A percentile compares a stretch with the other conserved stretches of the same genome.
Evolutionary conservation across 2,329 filamentous ascomycete species (phyloP).

Genomic region (Diaporthe sp.): DNA sequence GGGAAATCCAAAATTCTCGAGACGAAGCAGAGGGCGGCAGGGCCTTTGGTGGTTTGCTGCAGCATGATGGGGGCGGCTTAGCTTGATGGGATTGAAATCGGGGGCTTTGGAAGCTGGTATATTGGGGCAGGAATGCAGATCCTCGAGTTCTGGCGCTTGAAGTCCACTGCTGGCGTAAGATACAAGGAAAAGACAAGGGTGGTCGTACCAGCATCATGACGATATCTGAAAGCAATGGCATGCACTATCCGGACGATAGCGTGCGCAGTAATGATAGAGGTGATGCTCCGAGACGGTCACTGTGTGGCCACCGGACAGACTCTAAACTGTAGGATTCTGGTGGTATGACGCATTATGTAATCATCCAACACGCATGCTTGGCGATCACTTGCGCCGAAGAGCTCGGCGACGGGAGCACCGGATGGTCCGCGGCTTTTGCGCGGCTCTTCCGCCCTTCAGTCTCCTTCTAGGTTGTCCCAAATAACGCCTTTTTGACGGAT

Average conservation of each 20-base stretch:
- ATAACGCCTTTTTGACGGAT: not conserved
- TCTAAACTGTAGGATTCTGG: no score
- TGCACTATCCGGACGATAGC: not conserved
- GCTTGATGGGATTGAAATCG: not conserved
- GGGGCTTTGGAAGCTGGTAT: not conserved
- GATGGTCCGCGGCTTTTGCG: not conserved
- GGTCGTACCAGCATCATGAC: not conserved
- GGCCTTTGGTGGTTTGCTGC: not conserved
- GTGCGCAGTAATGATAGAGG: not conserved
- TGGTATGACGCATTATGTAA: not conserved
- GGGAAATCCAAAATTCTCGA: not conserved
- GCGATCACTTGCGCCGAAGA: not conserved
- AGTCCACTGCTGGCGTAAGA: not conserved
- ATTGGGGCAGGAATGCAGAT: not conserved
- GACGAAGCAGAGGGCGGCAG: not conserved
- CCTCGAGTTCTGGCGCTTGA: not conserved
- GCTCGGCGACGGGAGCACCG: not conserved
- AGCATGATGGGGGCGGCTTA: not conserved
- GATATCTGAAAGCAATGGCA: not conserved
- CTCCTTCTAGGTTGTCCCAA: not conserved
- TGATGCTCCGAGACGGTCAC: fast-evolving
- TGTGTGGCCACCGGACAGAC: not conserved
- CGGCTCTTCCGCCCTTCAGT: not conserved
- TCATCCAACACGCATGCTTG: not conserved
- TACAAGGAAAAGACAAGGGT: not conserved